A percentile compares a stretch with the other conserved stretches of the same genome.
These are phyloP conservation scores for Myrmaecium sp. DNA, from an alignment of 2,329 filamentous ascomycete species.

Conservation along the genomic window DNA sequence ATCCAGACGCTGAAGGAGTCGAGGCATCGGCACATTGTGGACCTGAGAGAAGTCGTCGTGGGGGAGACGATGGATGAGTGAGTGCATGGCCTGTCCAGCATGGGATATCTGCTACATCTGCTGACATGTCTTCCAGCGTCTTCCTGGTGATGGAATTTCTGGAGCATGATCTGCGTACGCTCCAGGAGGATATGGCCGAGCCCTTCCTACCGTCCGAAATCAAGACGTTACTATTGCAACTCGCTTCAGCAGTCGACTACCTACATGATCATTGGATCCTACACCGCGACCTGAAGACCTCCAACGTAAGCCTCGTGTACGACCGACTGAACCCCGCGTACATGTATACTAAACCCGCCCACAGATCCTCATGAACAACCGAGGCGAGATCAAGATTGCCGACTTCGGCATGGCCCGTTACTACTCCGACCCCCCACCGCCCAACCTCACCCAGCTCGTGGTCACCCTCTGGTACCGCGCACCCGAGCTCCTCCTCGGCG, in stretches of 20 bases:
- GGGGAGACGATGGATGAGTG: constrained; percentile 46
- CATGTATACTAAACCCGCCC: background rate
- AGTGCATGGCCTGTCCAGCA: constrained; percentile 19
- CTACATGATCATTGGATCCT: constrained; percentile 84
- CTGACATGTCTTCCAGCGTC: constrained; percentile 39
- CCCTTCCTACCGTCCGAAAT: constrained; percentile 85
- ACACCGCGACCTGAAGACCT: constrained; percentile 85
- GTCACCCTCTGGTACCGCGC: constrained; percentile 95
- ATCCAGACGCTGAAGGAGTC: constrained; percentile 80
- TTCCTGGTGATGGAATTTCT: constrained; percentile 95
- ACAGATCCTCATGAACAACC: constrained; percentile 74
- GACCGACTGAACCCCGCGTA: background rate
- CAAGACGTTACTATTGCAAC: constrained; percentile 76
- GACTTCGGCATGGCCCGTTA: constrained; percentile 97
- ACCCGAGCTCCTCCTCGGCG: constrained; percentile 75
- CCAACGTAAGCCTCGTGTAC: constrained; percentile 33
- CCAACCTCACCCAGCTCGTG: constrained; percentile 75
- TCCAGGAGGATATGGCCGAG: constrained; percentile 87
- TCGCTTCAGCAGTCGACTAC: constrained; percentile 64
- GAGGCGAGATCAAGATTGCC: constrained; percentile 83
- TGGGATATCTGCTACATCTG: constrained; percentile 1
- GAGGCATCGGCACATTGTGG: constrained; percentile 66
- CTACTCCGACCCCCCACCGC: constrained; percentile 55
- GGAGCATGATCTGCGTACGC: constrained; percentile 87
- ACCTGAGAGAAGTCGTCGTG: constrained; percentile 68